Evolutionary conservation across 148 eudicot genomes (phyloP).

Genomic region (Arctostaphylos glauca): DNA sequence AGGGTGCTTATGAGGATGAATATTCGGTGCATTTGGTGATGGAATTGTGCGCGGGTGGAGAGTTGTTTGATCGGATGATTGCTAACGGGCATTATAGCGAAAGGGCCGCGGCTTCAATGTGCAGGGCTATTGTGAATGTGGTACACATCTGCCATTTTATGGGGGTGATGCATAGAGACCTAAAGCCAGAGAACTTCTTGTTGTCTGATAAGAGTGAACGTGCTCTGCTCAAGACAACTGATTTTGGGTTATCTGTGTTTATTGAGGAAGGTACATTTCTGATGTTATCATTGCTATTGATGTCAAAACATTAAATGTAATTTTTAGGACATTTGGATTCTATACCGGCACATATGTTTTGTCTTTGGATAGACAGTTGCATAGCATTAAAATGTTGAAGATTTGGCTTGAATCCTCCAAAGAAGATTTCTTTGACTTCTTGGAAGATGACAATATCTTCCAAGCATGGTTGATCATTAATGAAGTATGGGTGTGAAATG

Average conservation of each 20-base stretch:
- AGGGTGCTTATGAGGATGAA: conserved; percentile 82
- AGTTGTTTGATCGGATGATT: conserved; percentile 76
- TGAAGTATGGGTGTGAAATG: no score
- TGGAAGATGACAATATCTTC: no score
- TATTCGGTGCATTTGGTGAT: conserved; percentile 68
- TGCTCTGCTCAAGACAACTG: conserved; percentile 72
- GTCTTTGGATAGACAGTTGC: no score
- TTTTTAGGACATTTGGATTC: no score
- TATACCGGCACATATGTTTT: no score
- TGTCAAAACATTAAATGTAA: no score
- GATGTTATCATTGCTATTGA: not conserved
- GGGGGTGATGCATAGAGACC: conserved; percentile 89
- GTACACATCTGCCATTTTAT: conserved; percentile 83
- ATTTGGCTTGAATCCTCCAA: no score
- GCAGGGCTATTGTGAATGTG: conserved; percentile 79
- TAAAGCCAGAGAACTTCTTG: conserved; percentile 89
- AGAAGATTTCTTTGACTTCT: no score
- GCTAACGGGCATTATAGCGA: conserved; percentile 83
- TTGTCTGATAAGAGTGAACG: conserved; percentile 55
- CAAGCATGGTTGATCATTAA: no score
- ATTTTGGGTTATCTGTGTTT: conserved; percentile 80
- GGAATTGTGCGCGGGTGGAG: conserved; percentile 89
- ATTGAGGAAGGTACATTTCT: conserved; percentile 57
- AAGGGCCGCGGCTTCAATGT: conserved; percentile 62
- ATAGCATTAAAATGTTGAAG: no score